Evolutionary conservation across 108 stramenopile genomes (phyloP).

Genomic region (Cyclotella cryptica): DNA sequence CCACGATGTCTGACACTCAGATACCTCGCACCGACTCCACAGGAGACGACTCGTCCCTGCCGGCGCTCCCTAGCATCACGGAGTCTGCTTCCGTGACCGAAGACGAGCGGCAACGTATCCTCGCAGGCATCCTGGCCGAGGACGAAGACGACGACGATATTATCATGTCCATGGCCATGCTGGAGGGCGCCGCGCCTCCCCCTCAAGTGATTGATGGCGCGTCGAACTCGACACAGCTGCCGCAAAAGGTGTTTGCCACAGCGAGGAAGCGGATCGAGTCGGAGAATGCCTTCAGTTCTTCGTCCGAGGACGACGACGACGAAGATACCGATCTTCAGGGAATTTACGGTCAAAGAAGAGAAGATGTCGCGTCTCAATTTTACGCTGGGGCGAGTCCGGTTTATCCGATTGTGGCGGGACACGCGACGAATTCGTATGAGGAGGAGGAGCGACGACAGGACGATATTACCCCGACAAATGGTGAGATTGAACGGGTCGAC

Average conservation of each 20-base stretch:
- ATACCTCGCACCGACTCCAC: no score
- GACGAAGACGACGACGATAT: constrained; percentile 33
- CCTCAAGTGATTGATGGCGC: background rate
- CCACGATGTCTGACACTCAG: no score
- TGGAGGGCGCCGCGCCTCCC: no score
- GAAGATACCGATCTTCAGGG: constrained; percentile 12
- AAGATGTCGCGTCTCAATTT: background rate
- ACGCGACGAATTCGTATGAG: background rate
- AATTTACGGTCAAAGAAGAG: background rate
- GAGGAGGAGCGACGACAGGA: background rate
- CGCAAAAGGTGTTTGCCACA: background rate
- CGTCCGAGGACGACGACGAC: constrained; percentile 22
- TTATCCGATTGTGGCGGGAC: background rate
- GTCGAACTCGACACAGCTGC: background rate
- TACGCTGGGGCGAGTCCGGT: background rate
- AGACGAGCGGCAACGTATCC: constrained; percentile 27
- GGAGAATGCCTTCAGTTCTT: constrained; percentile 32
- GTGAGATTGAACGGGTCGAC: background rate
- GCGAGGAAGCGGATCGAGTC: constrained; percentile 24
- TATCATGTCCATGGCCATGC: background rate
- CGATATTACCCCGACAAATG: background rate
- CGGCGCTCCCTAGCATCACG: background rate
- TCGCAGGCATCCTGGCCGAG: constrained; percentile 39
- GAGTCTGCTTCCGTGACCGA: constrained; percentile 20
- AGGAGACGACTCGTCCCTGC: no score